Evolutionary conservation across 2,329 filamentous ascomycete species (phyloP).

Genomic region (Trichoderma arundinaceum): DNA sequence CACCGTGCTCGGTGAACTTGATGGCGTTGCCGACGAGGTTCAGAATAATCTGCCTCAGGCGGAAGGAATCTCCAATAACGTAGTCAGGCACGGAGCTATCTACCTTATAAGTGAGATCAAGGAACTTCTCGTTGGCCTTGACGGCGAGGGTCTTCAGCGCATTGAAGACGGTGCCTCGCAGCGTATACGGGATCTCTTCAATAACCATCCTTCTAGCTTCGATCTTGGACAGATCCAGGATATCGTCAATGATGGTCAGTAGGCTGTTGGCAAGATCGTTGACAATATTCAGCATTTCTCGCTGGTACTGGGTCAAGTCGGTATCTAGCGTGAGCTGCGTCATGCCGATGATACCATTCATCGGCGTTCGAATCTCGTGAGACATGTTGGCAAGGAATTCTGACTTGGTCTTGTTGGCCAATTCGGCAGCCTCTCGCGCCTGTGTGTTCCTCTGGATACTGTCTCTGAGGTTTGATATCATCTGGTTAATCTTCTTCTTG

Average conservation of each 20-base stretch:
- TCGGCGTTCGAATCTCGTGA: conserved; percentile 95
- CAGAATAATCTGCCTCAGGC: conserved; percentile 92
- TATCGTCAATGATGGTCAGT: conserved; percentile 93
- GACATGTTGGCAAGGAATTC: conserved; percentile 99
- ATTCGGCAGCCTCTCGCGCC: conserved; percentile 91
- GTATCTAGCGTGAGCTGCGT: conserved; percentile 95
- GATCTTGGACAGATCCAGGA: conserved; percentile 77
- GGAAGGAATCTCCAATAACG: conserved; percentile 95
- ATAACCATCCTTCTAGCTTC: conserved; percentile 98
- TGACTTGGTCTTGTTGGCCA: conserved; percentile 97
- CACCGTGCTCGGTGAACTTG: conserved; percentile 97
- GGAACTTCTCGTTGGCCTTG: conserved; percentile 93
- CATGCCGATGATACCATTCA: conserved; percentile 99
- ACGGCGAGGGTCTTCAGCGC: conserved; percentile 96
- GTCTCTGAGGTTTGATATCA: conserved; percentile 94
- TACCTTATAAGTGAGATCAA: conserved; percentile 91
- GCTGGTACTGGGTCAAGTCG: conserved; percentile 90
- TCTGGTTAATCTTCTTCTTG: conserved; percentile 99
- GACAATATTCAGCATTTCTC: conserved; percentile 98
- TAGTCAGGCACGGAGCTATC: conserved; percentile 93
- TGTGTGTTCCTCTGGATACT: conserved; percentile 97
- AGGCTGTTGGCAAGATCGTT: conserved; percentile 96
- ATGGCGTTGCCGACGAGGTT: conserved; percentile 98
- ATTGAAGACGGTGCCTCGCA: conserved; percentile 95
- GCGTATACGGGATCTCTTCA: conserved; percentile 94